These are phyloP conservation scores for Paramecium primaurelia DNA, from an alignment of 73 alveolate genomes.

Conservation along the genomic window DNA sequence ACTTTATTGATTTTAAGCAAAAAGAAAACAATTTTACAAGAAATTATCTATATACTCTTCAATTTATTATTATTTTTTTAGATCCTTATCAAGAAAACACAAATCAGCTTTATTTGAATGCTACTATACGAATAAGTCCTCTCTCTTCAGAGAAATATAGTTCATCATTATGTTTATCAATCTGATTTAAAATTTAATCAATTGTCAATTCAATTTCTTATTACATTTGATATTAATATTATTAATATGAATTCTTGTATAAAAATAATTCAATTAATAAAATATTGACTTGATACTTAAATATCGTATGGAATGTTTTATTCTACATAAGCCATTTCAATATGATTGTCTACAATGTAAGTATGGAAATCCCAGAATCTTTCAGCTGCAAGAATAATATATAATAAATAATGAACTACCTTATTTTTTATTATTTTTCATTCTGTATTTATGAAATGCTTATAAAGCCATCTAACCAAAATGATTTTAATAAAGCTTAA, in stretches of 20 bases:
- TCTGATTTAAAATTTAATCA: background rate
- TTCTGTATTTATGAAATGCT: constrained; percentile 74
- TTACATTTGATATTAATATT: background rate
- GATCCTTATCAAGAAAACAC: background rate
- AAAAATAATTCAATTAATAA: constrained; percentile 35
- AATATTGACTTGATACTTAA: constrained; percentile 59
- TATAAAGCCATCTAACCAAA: constrained; percentile 78
- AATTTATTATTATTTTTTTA: background rate
- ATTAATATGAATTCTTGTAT: background rate
- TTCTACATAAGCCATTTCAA: constrained; percentile 89
- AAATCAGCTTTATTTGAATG: background rate
- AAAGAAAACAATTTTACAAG: background rate
- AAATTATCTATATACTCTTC: background rate
- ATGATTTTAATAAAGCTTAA: constrained; percentile 82
- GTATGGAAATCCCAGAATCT: constrained; percentile 84
- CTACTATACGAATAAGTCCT: background rate
- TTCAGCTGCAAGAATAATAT: background rate
- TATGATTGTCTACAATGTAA: constrained; percentile 81
- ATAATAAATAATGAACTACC: constrained; percentile 51
- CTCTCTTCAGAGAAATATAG: background rate
- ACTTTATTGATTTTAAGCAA: background rate
- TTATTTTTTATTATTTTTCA: constrained; percentile 70
- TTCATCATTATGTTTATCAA: background rate
- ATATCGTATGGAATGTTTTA: constrained; percentile 80
- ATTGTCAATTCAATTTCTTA: background rate